Evolutionary conservation across 495 filamentous ascomycete species (phyloP).

Genomic region (Penicillium ochrochloron): DNA sequence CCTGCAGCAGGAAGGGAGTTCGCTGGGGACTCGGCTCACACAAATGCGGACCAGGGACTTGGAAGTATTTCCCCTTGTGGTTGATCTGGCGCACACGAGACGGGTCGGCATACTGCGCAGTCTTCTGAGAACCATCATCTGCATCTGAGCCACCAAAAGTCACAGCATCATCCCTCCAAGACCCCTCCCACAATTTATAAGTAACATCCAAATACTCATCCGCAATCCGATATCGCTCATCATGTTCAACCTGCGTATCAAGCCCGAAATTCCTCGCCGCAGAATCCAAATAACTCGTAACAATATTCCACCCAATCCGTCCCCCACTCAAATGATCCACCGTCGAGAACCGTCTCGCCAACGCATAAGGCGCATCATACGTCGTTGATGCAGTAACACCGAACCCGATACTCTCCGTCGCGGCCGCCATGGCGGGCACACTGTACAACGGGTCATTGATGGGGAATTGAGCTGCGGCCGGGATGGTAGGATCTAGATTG

Average conservation of each 20-base stretch:
- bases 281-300: constrained; percentile 68
- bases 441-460: constrained; percentile 59
- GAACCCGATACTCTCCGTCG: constrained; percentile 66
- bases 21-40: constrained; percentile 67
- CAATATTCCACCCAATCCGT: constrained; percentile 69
- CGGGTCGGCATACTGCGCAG: constrained; percentile 58
- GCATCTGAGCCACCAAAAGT: constrained; percentile 39
- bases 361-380: constrained; percentile 70
- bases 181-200: constrained; percentile 71
- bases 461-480: constrained; percentile 68
- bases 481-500: constrained; percentile 61
- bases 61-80: constrained; percentile 68
- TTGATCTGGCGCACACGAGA: constrained; percentile 63
- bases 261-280: constrained; percentile 65
- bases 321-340: constrained; percentile 71
- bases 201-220: constrained; percentile 71
- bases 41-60: constrained; percentile 67
- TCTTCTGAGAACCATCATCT: constrained; percentile 5
- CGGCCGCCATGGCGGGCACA: constrained; percentile 49
- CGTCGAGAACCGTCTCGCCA: constrained; percentile 68
- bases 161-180: constrained; percentile 70
- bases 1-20: constrained; percentile 69
- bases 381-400: constrained; percentile 70
- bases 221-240: constrained; percentile 68
- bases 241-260: constrained; percentile 63